Percentiles rank a stretch among this genome's conserved stretches.
phyloP scores from a whole-genome alignment of 768 basidiomycete genomes.

The Boletus eberwhitei region DNA sequence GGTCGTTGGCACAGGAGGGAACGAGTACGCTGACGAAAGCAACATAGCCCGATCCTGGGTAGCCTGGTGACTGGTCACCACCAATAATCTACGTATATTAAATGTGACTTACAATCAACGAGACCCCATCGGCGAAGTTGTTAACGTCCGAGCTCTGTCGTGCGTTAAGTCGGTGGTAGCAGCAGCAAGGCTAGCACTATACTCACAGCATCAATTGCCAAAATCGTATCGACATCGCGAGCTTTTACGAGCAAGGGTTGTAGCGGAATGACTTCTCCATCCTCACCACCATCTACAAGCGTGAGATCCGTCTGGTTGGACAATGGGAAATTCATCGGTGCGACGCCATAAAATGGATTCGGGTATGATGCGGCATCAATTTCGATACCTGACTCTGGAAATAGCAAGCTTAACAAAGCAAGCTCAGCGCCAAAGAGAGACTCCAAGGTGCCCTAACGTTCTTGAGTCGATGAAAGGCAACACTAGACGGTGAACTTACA shows the following conservation, averaged over 20 bases:
- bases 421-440: slow-evolving; percentile 11
- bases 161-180: not conserved
- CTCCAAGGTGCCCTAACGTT: slow-evolving; percentile 11
- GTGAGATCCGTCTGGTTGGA: slow-evolving; percentile 30
- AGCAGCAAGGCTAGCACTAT: not conserved
- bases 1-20: slow-evolving; percentile 31
- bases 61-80: slow-evolving; percentile 12
- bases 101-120: slow-evolving; percentile 24
- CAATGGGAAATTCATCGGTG: slow-evolving; percentile 34
- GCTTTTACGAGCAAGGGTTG: slow-evolving; percentile 48
- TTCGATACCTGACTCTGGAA: slow-evolving; percentile 26
- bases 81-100: not conserved
- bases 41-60: slow-evolving; percentile 40
- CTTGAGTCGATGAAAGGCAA: not conserved
- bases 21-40: slow-evolving; percentile 32
- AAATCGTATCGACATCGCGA: slow-evolving; percentile 46
- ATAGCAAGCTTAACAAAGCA: slow-evolving; percentile 14
- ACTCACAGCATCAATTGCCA: slow-evolving; percentile 46
- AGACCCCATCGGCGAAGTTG: slow-evolving; percentile 22
- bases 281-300: slow-evolving; percentile 41
- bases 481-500: slow-evolving; percentile 10
- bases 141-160: slow-evolving; percentile 14
- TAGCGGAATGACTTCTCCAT: slow-evolving; percentile 44
- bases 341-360: slow-evolving; percentile 38
- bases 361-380: slow-evolving; percentile 34